phyloP scores from a whole-genome alignment of 116 monocot species.

The Phalaenopsis hybrid region DNA sequence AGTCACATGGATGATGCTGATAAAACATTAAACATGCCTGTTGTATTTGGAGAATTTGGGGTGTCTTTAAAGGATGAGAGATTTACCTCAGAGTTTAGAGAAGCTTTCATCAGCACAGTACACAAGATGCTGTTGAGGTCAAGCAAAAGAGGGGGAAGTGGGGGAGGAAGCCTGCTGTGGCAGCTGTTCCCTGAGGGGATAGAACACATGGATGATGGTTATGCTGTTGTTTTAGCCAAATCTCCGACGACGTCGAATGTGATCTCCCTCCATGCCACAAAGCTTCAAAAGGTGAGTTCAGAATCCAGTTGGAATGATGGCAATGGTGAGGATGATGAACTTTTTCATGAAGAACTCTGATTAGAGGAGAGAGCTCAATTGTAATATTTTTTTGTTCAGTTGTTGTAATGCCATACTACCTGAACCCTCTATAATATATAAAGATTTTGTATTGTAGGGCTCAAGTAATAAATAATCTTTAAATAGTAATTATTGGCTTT shows the following conservation, averaged over 20 bases:
- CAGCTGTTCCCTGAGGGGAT: slow-evolving; percentile 85
- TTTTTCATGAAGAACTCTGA: background rate
- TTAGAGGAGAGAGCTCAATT: background rate
- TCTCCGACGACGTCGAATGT: slow-evolving; percentile 31
- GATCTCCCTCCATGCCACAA: slow-evolving; percentile 42
- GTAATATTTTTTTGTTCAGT: background rate
- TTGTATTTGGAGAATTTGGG: slow-evolving; percentile 75
- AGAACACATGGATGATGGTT: slow-evolving; percentile 93
- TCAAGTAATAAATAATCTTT: no score
- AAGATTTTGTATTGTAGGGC: no score
- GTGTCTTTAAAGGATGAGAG: slow-evolving; percentile 39
- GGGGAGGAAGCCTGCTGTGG: slow-evolving; percentile 77
- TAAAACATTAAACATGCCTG: slow-evolving; percentile 56
- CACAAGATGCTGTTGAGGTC: slow-evolving; percentile 47
- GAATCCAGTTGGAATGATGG: no score
- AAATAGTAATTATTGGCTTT: no score
- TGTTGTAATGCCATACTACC: no score
- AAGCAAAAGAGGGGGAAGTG: slow-evolving; percentile 41
- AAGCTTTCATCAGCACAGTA: slow-evolving; percentile 55
- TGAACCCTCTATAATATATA: no score
- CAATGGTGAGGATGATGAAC: background rate
- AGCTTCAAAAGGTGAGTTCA: slow-evolving; percentile 17
- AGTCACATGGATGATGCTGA: slow-evolving; percentile 73
- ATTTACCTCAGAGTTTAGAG: slow-evolving; percentile 46
- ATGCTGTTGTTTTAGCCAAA: slow-evolving; percentile 53